Percentiles rank a stretch among this genome's conserved stretches.
Conservation (phyloP, 2,329 filamentous ascomycete species). For the Cercospora beticola region DNA sequence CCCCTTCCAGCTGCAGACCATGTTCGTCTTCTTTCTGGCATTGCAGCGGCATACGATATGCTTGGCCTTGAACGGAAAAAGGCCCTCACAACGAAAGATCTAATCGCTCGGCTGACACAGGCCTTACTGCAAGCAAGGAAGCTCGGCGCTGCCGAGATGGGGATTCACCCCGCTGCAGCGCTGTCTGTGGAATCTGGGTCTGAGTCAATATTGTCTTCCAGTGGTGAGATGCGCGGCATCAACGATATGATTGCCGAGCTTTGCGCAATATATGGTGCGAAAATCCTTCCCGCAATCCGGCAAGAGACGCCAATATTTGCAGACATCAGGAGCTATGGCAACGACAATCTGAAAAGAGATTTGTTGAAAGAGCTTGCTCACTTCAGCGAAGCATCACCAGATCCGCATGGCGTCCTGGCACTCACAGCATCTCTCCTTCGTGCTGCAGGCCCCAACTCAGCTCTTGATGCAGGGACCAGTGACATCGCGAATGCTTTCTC, state of each 20-base stretch:
- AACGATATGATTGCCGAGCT: conserved; percentile 30
- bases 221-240: conserved; percentile 30
- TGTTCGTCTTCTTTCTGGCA: conserved; percentile 76
- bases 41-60: conserved; percentile 78
- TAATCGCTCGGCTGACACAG: conserved; percentile 77
- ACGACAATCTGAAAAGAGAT: conserved; percentile 77
- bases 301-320: conserved; percentile 12
- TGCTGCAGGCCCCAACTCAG: conserved; percentile 65
- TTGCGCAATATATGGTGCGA: conserved; percentile 31
- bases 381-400: conserved; percentile 88
- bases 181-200: conserved; percentile 66
- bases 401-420: conserved; percentile 84
- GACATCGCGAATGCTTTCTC: conserved; percentile 19
- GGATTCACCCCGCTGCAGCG: conserved; percentile 89
- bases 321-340: conserved; percentile 60
- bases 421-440: conserved; percentile 83
- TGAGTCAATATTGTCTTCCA: conserved; percentile 22
- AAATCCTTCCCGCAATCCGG: conserved; percentile 14
- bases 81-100: conserved; percentile 81
- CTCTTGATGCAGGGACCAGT: conserved; percentile 28
- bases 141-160: conserved; percentile 90
- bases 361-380: conserved; percentile 87
- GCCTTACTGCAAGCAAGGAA: conserved; percentile 89
- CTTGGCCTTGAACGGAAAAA: conserved; percentile 85
- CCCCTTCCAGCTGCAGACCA: conserved; percentile 40